phyloP scores from a whole-genome alignment of 75 land plant genomes.

The Pseudotsuga menziesii region DNA sequence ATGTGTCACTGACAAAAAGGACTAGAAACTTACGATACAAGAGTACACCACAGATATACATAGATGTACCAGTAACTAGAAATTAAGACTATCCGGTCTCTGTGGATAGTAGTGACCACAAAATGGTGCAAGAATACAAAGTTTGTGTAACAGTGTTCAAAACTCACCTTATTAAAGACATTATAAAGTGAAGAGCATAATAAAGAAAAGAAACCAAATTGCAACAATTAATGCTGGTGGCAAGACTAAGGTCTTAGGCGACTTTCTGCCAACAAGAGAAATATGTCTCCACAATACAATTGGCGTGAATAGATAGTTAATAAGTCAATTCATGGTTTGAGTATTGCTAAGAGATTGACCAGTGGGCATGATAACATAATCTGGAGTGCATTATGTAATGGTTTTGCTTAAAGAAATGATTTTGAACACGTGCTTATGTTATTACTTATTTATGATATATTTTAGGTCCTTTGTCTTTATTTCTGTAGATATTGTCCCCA shows the following conservation, averaged over 20 bases:
- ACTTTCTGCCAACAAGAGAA: not conserved
- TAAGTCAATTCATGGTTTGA: not conserved
- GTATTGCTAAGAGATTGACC: no score
- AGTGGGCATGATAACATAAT: not conserved
- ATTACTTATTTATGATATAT: no score
- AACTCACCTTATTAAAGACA: not conserved
- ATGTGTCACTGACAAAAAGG: not conserved
- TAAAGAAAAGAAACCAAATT: not conserved
- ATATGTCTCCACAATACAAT: not conserved
- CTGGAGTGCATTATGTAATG: no score
- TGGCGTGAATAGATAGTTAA: not conserved
- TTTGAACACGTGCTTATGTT: not conserved
- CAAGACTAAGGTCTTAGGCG: not conserved
- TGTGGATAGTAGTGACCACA: not conserved
- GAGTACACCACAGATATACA: not conserved
- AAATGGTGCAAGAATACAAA: slow-evolving; percentile 1
- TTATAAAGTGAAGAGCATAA: not conserved
- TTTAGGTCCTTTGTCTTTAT: not conserved
- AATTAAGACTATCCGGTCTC: no score
- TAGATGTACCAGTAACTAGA: no score
- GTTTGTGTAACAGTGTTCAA: not conserved
- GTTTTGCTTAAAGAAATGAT: not conserved
- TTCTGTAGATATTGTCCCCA: not conserved
- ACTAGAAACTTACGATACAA: not conserved
- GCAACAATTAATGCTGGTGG: not conserved